These are phyloP conservation scores for Leccinum colubrinum DNA, from an alignment of 1,284 basidiomycete genomes.

Conservation along the genomic window DNA sequence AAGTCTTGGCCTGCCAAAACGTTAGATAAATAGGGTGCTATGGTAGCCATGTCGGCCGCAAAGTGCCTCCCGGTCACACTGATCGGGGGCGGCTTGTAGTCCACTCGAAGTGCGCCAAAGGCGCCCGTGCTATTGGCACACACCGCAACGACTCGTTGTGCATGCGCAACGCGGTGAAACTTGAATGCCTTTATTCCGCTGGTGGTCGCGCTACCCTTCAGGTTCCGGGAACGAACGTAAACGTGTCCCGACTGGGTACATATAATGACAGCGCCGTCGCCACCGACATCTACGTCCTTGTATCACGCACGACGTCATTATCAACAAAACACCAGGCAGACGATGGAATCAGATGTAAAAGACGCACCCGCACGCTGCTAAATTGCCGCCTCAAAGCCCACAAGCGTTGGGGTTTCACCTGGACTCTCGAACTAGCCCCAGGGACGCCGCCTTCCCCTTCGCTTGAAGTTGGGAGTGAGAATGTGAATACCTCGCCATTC, in stretches of 20 bases:
- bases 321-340: background rate
- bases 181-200: constrained; percentile 63
- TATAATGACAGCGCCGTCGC: constrained; percentile 87
- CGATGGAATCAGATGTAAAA: background rate
- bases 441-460: constrained; percentile 27
- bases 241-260: constrained; percentile 96
- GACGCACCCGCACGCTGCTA: constrained; percentile 72
- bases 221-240: constrained; percentile 73
- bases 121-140: constrained; percentile 88
- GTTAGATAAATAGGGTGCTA: constrained; percentile 53
- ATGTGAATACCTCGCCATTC: constrained; percentile 92
- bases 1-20: background rate
- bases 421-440: constrained; percentile 28
- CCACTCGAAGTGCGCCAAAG: constrained; percentile 83
- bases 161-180: constrained; percentile 78
- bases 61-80: constrained; percentile 58
- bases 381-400: constrained; percentile 90
- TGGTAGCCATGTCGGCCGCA: constrained; percentile 62
- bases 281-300: constrained; percentile 86
- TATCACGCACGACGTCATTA: constrained; percentile 7
- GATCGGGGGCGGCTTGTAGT: constrained; percentile 65
- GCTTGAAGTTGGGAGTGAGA: constrained; percentile 47
- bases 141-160: constrained; percentile 86
- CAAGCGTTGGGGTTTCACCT: constrained; percentile 79
- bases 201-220: constrained; percentile 38